phyloP scores from a whole-genome alignment of 371 early-diverging fungal species.

The Mortierella sp. region DNA sequence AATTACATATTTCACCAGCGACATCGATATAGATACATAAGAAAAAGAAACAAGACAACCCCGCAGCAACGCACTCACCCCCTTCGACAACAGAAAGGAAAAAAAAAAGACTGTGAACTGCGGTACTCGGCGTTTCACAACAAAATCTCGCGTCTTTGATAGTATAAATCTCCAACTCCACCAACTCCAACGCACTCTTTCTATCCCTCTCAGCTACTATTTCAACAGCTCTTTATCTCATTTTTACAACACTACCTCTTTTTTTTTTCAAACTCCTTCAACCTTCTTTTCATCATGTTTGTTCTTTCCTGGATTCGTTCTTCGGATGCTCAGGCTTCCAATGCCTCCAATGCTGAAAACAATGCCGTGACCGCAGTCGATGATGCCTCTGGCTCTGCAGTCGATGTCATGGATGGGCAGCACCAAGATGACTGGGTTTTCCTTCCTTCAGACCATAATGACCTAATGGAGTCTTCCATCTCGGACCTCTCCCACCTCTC shows the following conservation, averaged over 20 bases:
- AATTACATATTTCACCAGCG: neutral
- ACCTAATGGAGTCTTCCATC: slow-evolving; percentile 40
- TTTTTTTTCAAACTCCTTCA: neutral
- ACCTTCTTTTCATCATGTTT: slow-evolving; percentile 24
- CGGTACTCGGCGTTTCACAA: neutral
- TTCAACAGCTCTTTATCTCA: neutral
- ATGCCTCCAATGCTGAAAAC: neutral
- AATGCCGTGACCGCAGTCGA: neutral
- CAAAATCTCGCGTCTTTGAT: neutral
- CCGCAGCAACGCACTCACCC: slow-evolving; percentile 5
- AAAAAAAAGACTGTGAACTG: neutral
- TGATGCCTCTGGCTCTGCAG: neutral
- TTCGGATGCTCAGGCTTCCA: slow-evolving; percentile 37
- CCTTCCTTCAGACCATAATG: slow-evolving; percentile 40
- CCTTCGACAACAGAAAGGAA: neutral
- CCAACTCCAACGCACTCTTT: neutral
- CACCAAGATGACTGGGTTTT: slow-evolving; percentile 52
- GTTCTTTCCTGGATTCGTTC: slow-evolving; percentile 53
- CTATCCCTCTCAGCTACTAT: neutral
- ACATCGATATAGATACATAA: too few relatives aligned
- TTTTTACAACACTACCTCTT: neutral
- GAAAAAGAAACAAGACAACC: neutral
- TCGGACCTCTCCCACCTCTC: slow-evolving; percentile 50
- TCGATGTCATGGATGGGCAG: neutral
- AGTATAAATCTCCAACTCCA: neutral